These are phyloP conservation scores for Gossypium longicalyx DNA, from an alignment of 345 rosid genomes.

Conservation along the genomic window DNA sequence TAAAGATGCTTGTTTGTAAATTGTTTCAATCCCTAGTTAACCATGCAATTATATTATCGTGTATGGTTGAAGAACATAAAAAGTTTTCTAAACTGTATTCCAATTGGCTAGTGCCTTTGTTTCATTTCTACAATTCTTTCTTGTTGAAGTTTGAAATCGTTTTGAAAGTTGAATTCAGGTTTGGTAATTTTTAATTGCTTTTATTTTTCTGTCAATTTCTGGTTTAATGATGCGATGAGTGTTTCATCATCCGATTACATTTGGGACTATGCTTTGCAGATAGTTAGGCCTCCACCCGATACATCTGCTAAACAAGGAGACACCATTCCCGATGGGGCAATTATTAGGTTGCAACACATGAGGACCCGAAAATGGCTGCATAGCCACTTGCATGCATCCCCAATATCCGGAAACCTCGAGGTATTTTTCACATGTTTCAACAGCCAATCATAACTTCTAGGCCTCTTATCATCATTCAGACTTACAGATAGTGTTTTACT, in stretches of 20 bases:
- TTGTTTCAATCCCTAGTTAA: neutral
- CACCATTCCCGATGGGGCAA: slow-evolving; percentile 55
- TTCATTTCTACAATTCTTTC: neutral
- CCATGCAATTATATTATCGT: neutral
- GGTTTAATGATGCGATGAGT: neutral
- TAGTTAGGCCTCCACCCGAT: slow-evolving; percentile 65
- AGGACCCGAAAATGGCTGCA: slow-evolving; percentile 91
- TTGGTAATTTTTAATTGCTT: neutral
- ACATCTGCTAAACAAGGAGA: slow-evolving; percentile 77
- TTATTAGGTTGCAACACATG: slow-evolving; percentile 87
- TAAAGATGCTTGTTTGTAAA: neutral
- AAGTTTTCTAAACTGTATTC: neutral
- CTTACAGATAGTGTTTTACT: neutral
- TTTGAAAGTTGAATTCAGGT: neutral
- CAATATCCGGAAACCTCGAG: slow-evolving; percentile 95
- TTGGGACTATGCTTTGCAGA: slow-evolving; percentile 32
- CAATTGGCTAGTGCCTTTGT: neutral
- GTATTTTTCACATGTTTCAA: slow-evolving; percentile 20
- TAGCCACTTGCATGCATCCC: slow-evolving; percentile 92
- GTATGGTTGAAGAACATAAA: neutral
- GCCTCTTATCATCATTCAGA: neutral
- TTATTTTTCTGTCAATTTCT: slow-evolving; percentile 4
- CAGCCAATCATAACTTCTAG: neutral
- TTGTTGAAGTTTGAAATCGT: neutral
- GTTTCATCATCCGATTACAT: neutral